A percentile compares a stretch with the other conserved stretches of the same genome.
These are phyloP conservation scores for Nicotiana benthamiana DNA, from an alignment of 257 asterid genomes.

Conservation along the genomic window DNA sequence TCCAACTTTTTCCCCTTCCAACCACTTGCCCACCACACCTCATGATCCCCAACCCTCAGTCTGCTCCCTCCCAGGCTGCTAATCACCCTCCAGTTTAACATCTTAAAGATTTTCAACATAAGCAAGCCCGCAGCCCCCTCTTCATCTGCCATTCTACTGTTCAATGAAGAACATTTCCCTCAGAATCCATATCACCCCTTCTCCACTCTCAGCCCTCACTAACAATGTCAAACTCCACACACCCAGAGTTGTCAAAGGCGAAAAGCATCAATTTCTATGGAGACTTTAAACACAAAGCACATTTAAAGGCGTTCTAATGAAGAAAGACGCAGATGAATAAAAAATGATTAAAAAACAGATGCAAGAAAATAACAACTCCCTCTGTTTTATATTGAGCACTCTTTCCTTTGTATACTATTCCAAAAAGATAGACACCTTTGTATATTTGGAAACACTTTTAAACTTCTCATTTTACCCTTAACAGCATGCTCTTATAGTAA, in stretches of 20 bases:
- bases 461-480: neutral
- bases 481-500: neutral
- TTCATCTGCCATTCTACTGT: neutral
- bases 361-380: neutral
- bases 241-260: neutral
- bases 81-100: neutral
- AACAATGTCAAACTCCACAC: neutral
- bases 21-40: neutral
- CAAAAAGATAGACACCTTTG: neutral
- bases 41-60: neutral
- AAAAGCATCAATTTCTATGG: neutral
- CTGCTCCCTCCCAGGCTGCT: neutral
- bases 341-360: neutral
- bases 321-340: neutral
- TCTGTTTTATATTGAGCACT: neutral
- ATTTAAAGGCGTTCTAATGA: neutral
- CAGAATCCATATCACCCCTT: neutral
- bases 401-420: neutral
- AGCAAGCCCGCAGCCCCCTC: neutral
- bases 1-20: neutral
- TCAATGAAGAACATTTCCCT: neutral
- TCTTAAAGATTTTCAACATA: neutral
- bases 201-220: neutral
- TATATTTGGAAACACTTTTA: neutral
- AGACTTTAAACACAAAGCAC: neutral